These are phyloP conservation scores for Paradendryphiella salina DNA, from an alignment of 2,329 filamentous ascomycete genomes.

Conservation along the genomic window DNA sequence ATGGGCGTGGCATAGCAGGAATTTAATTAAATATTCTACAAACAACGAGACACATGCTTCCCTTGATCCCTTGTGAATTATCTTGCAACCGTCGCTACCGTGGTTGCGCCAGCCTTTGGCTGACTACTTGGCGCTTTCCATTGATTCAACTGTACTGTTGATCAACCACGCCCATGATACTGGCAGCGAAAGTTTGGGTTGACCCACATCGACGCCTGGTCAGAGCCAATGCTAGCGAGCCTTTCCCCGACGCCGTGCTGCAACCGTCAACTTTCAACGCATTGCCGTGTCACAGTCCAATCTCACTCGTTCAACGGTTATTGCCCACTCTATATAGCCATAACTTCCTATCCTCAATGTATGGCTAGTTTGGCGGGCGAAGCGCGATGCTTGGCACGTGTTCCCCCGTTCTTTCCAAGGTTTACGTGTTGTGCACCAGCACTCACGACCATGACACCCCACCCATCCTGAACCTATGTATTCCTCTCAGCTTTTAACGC, in stretches of 20 bases:
- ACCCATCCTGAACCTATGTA: constrained; percentile 24
- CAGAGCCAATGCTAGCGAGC: neutral
- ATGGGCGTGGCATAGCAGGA: constrained; percentile 13
- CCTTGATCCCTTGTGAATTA: neutral
- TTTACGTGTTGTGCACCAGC: constrained; percentile 18
- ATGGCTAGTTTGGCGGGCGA: neutral
- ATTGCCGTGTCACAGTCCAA: neutral
- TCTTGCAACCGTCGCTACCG: neutral
- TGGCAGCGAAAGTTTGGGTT: neutral
- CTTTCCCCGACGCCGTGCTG: neutral
- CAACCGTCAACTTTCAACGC: neutral
- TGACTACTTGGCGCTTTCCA: too few species aligned
- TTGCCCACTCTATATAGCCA: neutral
- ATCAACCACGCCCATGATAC: neutral
- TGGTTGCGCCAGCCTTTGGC: neutral
- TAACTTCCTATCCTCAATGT: neutral
- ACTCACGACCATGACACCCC: constrained; percentile 22
- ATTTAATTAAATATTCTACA: constrained; percentile 17
- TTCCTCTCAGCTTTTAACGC: constrained; percentile 14
- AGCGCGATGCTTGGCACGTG: constrained; percentile 14
- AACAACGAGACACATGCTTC: neutral
- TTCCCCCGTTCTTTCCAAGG: constrained; percentile 12
- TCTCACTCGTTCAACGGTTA: neutral
- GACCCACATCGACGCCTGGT: neutral
- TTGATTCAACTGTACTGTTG: neutral